Percentiles rank a stretch among this genome's conserved stretches.
phyloP scores from a whole-genome alignment of 2,329 filamentous ascomycete genomes.

The Aspergillus sp. region DNA sequence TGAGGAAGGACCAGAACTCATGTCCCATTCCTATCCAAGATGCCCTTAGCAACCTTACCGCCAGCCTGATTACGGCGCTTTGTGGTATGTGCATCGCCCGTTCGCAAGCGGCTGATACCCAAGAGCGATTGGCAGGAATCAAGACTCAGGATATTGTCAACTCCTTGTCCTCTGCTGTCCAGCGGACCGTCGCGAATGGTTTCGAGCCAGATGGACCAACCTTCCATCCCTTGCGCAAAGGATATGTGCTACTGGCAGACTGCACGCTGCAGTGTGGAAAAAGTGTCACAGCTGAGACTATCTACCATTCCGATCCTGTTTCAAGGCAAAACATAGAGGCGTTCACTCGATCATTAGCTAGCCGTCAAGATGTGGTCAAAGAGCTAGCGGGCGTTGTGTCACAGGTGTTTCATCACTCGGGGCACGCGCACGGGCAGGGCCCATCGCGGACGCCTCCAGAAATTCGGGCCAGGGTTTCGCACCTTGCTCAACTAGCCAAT shows the following conservation, averaged over 20 bases:
- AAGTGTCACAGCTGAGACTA: conserved; percentile 15
- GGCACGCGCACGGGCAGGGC: conserved; percentile 29
- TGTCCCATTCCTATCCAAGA: conserved; percentile 42
- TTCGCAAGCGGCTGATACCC: conserved; percentile 25
- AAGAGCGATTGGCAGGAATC: conserved; percentile 22
- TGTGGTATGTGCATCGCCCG: conserved; percentile 45
- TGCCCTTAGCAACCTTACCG: conserved; percentile 41
- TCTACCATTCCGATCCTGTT: conserved; percentile 17
- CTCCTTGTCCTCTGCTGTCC: conserved; percentile 29
- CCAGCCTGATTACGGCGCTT: conserved; percentile 40
- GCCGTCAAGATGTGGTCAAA: conserved; percentile 37
- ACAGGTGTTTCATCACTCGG: conserved; percentile 41
- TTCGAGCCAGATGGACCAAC: conserved; percentile 19
- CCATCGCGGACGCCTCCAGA: conserved; percentile 30
- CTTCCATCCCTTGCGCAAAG: conserved; percentile 36
- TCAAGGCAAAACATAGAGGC: conserved; percentile 33
- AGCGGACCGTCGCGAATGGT: conserved; percentile 28
- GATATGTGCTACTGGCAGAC: conserved; percentile 38
- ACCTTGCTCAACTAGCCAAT: conserved; percentile 27
- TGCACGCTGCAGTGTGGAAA: conserved; percentile 36
- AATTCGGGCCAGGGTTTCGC: conserved; percentile 33
- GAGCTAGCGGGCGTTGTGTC: conserved; percentile 40
- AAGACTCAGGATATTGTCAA: conserved; percentile 33
- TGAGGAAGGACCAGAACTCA: conserved; percentile 14
- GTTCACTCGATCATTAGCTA: conserved; percentile 34